phyloP scores from a whole-genome alignment of 192 early-diverging fungal genomes.

The Podila epicladia region DNA sequence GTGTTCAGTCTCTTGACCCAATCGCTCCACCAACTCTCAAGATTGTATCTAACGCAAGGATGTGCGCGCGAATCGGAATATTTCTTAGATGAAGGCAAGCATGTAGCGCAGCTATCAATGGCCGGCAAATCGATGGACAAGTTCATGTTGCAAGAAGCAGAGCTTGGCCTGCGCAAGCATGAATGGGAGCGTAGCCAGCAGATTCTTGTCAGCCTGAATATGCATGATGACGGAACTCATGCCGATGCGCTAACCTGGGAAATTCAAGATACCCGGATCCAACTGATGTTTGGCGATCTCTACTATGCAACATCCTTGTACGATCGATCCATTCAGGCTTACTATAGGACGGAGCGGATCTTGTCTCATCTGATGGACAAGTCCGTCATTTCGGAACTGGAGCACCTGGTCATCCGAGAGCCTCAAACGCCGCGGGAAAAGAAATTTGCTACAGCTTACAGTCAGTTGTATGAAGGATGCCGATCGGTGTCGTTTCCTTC shows the following conservation, averaged over 20 bases:
- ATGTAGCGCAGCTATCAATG: constrained; percentile 57
- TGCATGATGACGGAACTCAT: constrained; percentile 19
- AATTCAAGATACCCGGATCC: constrained; percentile 40
- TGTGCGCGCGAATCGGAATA: constrained; percentile 69
- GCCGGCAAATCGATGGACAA: constrained; percentile 48
- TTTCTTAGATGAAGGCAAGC: constrained; percentile 65
- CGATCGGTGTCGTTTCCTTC: not conserved
- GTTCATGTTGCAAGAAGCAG: constrained; percentile 62
- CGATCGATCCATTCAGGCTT: constrained; percentile 61
- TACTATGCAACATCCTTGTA: constrained; percentile 45
- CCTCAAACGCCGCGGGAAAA: constrained; percentile 63
- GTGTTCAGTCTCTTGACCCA: constrained; percentile 53
- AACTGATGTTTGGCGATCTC: constrained; percentile 62
- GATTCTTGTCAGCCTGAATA: constrained; percentile 46
- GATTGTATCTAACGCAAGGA: constrained; percentile 64
- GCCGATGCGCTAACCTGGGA: constrained; percentile 15
- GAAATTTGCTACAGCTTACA: constrained; percentile 18
- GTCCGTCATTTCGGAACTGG: constrained; percentile 60
- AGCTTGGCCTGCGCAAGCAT: constrained; percentile 61
- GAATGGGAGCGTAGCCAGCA: constrained; percentile 55
- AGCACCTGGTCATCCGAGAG: constrained; percentile 56
- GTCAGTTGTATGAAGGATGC: not conserved
- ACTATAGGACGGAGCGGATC: constrained; percentile 55
- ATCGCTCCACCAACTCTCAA: constrained; percentile 58
- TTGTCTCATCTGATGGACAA: constrained; percentile 63